Evolutionary conservation across 2,329 filamentous ascomycete genomes (phyloP), one percentile per base, ranked within the genome.

Genomic region (Fusarium scirpi): DNA sequence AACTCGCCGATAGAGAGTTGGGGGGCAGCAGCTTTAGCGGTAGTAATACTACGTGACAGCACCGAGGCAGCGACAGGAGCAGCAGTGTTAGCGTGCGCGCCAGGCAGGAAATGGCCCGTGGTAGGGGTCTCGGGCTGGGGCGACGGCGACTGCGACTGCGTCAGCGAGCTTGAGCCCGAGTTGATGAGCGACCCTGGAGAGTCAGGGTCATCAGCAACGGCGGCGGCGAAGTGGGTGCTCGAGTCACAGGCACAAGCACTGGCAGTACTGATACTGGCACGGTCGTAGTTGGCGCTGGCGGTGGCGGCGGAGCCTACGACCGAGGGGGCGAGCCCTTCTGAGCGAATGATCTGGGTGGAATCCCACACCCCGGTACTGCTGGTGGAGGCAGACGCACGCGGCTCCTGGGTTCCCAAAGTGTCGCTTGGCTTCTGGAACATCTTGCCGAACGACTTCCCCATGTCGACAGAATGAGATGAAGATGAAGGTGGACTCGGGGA

Each of bases 131-230:
- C 72, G 57, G 79, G 77, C 69, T 80, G 78, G 71, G 78, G 78
- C 73, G 79, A 80, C 62, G 78, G 76, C 64, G 77, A 78, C 70
- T 76, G 78, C 70, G 78, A 78, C 71, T 77, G 78, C 70, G 78
- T 79, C 73, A 77, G 75, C 68, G 78, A 78, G 63, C 70, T 74
- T 64, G 78, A 80, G 63, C 69, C 72, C 65, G 78, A 80, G 70
- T 74, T 76, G 70, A 79, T 74, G 58, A 69, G 68, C 53, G 78
- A 78, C 64, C 73, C 78, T 69, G 77, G 77, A 71, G 78, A 79
- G 72, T 78, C 77, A 73, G 76, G 73, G 68, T 71, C 70, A 70
- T 71, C 69, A 71, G 71, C 66, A 69, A 74, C 68, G 66, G 66
- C 63, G 62, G 66, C 61, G 74, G 66, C 65, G 67, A 73, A 69